Evolutionary conservation across 2,329 filamentous ascomycete genomes (phyloP), one percentile per base, ranked within the genome.

Genomic region (Ophiostoma sp.): DNA sequence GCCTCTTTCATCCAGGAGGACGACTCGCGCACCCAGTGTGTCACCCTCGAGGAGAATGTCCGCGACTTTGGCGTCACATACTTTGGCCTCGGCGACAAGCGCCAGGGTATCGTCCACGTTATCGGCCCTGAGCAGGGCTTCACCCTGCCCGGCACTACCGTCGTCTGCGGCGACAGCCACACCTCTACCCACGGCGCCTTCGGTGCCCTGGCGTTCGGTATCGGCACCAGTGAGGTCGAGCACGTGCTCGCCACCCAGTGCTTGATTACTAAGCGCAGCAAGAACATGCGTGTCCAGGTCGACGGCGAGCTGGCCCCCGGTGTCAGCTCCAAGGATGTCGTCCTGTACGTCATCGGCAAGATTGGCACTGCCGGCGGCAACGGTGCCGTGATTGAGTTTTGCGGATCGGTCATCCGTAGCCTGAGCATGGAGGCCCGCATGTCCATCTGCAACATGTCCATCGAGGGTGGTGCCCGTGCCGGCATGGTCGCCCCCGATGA

Each of bases 401-500:
- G 93, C 76, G 95, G 95, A 70, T 97, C 93, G 66, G 92, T 95
- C 71, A 97, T 99, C 77, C 88, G 92, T 74, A 81, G 80, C 71
- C 83, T 98, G 74, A 96, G 92, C 79, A 97, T 99, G 87, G 95
- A 98, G 80, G 95, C 94, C 60, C 88, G 95, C 73, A 98, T 99
- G 95, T 97, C 93, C 72, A 96, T 99, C 78, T 98, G 95, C 83
- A 99, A 99, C 83, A 98, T 98, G 95, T 93, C 93, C 14, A 97
- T 98, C 74, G 95, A 99, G 83, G 95, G 85, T 73, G 95, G 95
- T 79, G 95, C 95, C 64, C 87, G 95, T 80, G 94, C 94, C 70
- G 95, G 95, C 73, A 96, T 99, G 93, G 89, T 99, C 70, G 95
- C 95, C 9, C 95, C 95, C 5, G 95, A 99, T 76, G 89, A 97